These are phyloP conservation scores for Termitomyces sp. DNA, from an alignment of 768 basidiomycete species.

Conservation along the genomic window DNA sequence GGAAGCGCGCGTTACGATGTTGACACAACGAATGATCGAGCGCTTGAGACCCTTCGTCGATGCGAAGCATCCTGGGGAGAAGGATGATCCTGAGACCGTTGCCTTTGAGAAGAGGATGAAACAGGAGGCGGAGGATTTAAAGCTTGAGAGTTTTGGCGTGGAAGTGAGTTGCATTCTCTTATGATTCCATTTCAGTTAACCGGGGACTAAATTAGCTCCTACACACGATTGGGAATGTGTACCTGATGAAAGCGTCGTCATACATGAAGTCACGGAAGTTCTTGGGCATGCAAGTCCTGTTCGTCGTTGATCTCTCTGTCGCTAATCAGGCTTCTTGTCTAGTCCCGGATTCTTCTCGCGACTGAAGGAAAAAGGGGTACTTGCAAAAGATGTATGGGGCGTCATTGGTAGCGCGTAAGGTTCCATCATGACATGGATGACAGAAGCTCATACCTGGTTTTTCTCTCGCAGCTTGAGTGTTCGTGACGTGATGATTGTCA, in stretches of 20 bases:
- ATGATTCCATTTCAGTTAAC: background rate
- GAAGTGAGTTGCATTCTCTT: constrained; percentile 49
- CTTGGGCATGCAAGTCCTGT: constrained; percentile 69
- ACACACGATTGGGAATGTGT: constrained; percentile 87
- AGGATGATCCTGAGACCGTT: constrained; percentile 77
- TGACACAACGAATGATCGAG: constrained; percentile 79
- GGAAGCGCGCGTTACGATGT: constrained; percentile 66
- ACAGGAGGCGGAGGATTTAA: constrained; percentile 89
- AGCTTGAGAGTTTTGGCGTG: constrained; percentile 95
- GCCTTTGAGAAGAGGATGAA: constrained; percentile 73
- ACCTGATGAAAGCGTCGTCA: constrained; percentile 88
- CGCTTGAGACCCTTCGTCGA: constrained; percentile 87
- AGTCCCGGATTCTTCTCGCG: constrained; percentile 90
- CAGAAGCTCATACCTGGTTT: constrained; percentile 1
- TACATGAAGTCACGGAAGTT: constrained; percentile 90
- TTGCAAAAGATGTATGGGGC: constrained; percentile 96
- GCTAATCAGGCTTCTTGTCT: constrained; percentile 1
- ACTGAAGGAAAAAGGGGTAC: constrained; percentile 88
- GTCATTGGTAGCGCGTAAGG: constrained; percentile 93
- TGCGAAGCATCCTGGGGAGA: constrained; percentile 75
- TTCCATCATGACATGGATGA: background rate
- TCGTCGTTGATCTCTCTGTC: background rate
- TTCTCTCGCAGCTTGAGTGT: constrained; percentile 51
- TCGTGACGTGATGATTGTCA: constrained; percentile 64
- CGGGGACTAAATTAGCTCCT: constrained; percentile 51